Evolutionary conservation across 1,284 basidiomycete genomes (phyloP).

Genomic region (Fomitiporia mediterranea): DNA sequence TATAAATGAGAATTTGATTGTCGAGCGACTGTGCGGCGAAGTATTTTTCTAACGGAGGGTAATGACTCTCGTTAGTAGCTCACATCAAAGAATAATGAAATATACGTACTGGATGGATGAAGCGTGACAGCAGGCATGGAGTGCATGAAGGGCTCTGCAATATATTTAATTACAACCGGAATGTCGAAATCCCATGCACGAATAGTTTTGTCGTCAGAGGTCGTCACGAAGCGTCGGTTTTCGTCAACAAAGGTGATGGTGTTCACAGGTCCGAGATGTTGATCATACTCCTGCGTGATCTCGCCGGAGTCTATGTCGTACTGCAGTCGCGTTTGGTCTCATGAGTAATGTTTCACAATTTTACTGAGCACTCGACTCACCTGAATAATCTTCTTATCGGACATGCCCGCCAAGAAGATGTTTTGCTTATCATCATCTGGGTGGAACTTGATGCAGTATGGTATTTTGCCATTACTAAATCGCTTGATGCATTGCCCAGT

Average conservation of each 20-base stretch:
- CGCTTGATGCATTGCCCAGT: constrained; percentile 95
- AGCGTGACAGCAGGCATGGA: constrained; percentile 97
- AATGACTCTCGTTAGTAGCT: constrained; percentile 17
- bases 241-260: constrained; percentile 98
- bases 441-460: constrained; percentile 93
- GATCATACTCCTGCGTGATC: constrained; percentile 97
- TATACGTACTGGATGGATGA: constrained; percentile 83
- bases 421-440: constrained; percentile 96
- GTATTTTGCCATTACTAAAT: constrained; percentile 95
- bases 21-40: constrained; percentile 97
- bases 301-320: constrained; percentile 93
- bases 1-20: constrained; percentile 97
- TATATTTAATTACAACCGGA: constrained; percentile 98
- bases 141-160: constrained; percentile 99
- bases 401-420: constrained; percentile 97
- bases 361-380: constrained; percentile 38
- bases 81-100: neutral
- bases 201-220: constrained; percentile 99
- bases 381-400: constrained; percentile 98
- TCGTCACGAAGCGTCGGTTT: constrained; percentile 95
- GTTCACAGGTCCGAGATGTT: constrained; percentile 97
- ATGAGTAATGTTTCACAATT: neutral
- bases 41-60: constrained; percentile 95
- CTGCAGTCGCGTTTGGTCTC: constrained; percentile 37
- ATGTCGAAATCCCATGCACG: constrained; percentile 99